Evolutionary conservation across 2,329 filamentous ascomycete species (phyloP), one percentile per base, ranked within the genome.

Genomic region (Diaporthe australafricana): DNA sequence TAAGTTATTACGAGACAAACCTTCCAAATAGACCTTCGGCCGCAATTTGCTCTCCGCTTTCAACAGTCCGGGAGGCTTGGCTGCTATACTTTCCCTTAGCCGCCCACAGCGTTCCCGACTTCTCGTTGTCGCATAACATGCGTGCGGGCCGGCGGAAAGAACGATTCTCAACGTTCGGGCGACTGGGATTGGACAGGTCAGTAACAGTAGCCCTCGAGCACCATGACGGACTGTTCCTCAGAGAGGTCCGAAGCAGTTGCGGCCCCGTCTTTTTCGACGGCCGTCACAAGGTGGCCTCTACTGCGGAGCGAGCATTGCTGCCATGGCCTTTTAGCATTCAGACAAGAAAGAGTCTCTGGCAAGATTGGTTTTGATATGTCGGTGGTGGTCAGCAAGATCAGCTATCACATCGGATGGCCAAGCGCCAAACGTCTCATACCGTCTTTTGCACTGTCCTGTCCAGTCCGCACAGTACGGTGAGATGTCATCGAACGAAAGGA

Each of bases 241-340:
- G 65, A 45, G n/a, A 74, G 45, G 30, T 42, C 48, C 22, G 73
- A 55, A 74, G 85, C 84, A 40, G 86, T 78, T 9, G 83, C 84
- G 8, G 84, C 84, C 20, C 83, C 80, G 75, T 38, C 79, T 82
- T 0, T 84, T 85, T 12, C 82, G 79, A 67, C 80, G 81, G 6
- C 84, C 84, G 75, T 85, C 81, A 75, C 84, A 81, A 40, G 81
- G 72, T 17, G 77, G 80, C 76, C 83, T 85, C 67, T 45, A 68
- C 30, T 62, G 53, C n/a, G 67, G 75, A 14, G 76, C 74, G 6
- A 76, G 75, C 65, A 70, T 66, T 66, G 75, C 16, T 66, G 75
- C 71, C 70, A 78, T 73, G 27, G 72, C 63, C 25, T 66, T 50
- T 7, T 69, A 57, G 7, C 71, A 60, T 22, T 73, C 71, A 11